Evolutionary conservation across 306 rosid species (phyloP).

Genomic region (Acmispon strigosus): DNA sequence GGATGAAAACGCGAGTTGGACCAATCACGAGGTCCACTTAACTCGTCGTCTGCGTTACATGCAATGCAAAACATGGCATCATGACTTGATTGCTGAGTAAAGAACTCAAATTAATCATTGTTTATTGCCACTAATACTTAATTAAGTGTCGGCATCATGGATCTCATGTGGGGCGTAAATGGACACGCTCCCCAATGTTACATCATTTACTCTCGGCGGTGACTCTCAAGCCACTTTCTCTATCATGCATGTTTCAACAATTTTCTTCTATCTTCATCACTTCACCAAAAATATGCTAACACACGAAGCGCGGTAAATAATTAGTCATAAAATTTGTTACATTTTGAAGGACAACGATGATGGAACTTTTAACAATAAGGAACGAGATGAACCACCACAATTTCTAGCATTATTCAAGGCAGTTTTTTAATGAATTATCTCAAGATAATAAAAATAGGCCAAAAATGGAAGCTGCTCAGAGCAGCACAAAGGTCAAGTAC

Average conservation of each 20-base stretch:
- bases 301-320: too few relatives aligned
- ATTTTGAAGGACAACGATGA: too few relatives aligned
- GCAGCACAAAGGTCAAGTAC: too few relatives aligned
- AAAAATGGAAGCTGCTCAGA: not conserved
- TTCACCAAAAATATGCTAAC: too few relatives aligned
- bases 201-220: not conserved
- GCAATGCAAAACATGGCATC: not conserved
- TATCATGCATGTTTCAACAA: not conserved
- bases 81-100: not conserved
- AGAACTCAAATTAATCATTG: not conserved
- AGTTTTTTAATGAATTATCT: not conserved
- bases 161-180: not conserved
- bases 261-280: too few relatives aligned
- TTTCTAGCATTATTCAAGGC: too few relatives aligned
- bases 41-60: not conserved
- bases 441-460: not conserved
- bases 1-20: not conserved
- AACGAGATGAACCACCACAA: too few relatives aligned
- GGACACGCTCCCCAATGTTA: not conserved
- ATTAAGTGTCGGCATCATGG: slow-evolving; percentile 14
- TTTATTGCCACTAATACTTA: not conserved
- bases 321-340: too few relatives aligned
- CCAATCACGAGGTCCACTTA: not conserved
- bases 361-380: too few relatives aligned
- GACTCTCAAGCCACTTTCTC: not conserved